These are phyloP conservation scores for Cyberlindnera saturnus DNA, from an alignment of 805 yeast species.

Conservation along the genomic window DNA sequence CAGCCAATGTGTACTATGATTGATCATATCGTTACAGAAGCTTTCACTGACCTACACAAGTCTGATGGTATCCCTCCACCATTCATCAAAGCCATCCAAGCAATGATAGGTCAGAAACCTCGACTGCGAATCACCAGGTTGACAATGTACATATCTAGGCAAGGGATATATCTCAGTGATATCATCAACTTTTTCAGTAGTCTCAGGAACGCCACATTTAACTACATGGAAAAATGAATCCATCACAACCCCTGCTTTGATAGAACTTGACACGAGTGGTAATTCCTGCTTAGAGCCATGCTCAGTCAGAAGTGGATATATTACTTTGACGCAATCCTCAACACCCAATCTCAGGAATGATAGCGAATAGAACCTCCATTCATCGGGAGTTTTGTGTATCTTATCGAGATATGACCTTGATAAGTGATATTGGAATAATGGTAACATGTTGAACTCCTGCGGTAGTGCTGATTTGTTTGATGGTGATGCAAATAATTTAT, in stretches of 20 bases:
- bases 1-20: background rate
- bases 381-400: conserved; percentile 95
- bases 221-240: conserved; percentile 95
- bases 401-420: conserved; percentile 91
- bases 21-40: too few relatives aligned
- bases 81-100: conserved; percentile 3
- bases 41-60: conserved; percentile 13
- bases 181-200: conserved; percentile 89
- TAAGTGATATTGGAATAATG: conserved; percentile 89
- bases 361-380: conserved; percentile 90
- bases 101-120: conserved; percentile 88
- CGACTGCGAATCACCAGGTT: conserved; percentile 96
- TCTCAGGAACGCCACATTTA: conserved; percentile 85
- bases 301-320: conserved; percentile 88
- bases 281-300: conserved; percentile 48
- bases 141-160: conserved; percentile 92
- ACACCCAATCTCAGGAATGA: conserved; percentile 80
- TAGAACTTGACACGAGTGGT: conserved; percentile 34
- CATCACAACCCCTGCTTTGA: conserved; percentile 77
- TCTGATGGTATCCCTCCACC: background rate
- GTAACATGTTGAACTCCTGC: conserved; percentile 74
- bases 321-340: conserved; percentile 88
- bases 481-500: conserved; percentile 88
- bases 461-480: conserved; percentile 73
- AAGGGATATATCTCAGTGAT: conserved; percentile 85